phyloP scores from a whole-genome alignment of 345 rosid genomes.

The Cochlearia excelsa region DNA sequence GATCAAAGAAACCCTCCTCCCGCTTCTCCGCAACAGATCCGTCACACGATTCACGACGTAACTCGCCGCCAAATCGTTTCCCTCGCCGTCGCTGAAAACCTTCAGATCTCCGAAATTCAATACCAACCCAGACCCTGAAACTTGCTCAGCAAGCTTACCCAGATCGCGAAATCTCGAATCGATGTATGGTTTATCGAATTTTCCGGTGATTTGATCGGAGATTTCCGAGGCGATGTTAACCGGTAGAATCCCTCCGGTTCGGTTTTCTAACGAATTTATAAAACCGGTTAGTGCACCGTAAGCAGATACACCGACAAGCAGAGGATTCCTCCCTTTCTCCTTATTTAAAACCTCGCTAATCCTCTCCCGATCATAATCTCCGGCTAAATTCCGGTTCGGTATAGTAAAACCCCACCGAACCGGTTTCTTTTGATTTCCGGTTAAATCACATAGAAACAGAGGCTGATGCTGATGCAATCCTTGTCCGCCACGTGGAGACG shows the following conservation, averaged over 20 bases:
- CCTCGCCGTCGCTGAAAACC: slow-evolving; percentile 29
- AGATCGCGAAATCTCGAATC: slow-evolving; percentile 50
- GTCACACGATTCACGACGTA: slow-evolving; percentile 50
- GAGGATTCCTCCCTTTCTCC: slow-evolving; percentile 63
- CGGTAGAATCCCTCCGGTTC: slow-evolving; percentile 38
- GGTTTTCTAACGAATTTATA: slow-evolving; percentile 37
- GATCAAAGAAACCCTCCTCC: slow-evolving; percentile 56
- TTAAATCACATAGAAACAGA: slow-evolving; percentile 49
- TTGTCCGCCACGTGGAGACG: slow-evolving; percentile 40
- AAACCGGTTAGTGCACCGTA: slow-evolving; percentile 49
- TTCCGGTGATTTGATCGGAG: slow-evolving; percentile 32
- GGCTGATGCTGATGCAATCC: slow-evolving; percentile 35
- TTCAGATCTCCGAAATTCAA: slow-evolving; percentile 66
- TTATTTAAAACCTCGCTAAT: slow-evolving; percentile 52
- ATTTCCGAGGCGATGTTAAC: slow-evolving; percentile 46
- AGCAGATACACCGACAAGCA: slow-evolving; percentile 67
- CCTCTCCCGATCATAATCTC: slow-evolving; percentile 52
- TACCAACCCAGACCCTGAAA: slow-evolving; percentile 47
- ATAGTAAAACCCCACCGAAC: slow-evolving; percentile 44
- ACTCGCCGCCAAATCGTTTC: slow-evolving; percentile 31
- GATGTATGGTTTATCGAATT: slow-evolving; percentile 32
- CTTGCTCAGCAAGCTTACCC: slow-evolving; percentile 40
- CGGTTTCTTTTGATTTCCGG: slow-evolving; percentile 35
- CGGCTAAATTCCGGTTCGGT: slow-evolving; percentile 42
- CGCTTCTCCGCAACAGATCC: slow-evolving; percentile 41